phyloP scores from a whole-genome alignment of 2,329 filamentous ascomycete genomes.

The Microcera coccophila region DNA sequence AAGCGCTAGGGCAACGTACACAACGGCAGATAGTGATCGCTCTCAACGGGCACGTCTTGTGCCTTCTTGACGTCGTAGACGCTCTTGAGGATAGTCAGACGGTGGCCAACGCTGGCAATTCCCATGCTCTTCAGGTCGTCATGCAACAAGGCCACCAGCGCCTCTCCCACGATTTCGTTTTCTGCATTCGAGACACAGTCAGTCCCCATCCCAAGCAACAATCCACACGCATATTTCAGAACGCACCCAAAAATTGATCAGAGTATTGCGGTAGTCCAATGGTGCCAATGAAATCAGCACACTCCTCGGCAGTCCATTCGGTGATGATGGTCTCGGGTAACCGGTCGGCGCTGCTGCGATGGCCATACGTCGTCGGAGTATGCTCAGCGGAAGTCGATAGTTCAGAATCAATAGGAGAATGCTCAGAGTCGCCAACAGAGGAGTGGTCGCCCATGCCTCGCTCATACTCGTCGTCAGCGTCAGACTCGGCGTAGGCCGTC shows the following conservation, averaged over 20 bases:
- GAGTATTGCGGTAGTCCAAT: slow-evolving; percentile 81
- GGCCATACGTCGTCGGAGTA: slow-evolving; percentile 74
- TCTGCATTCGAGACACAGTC: slow-evolving; percentile 50
- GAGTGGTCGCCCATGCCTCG: slow-evolving; percentile 65
- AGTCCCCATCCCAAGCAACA: slow-evolving; percentile 6
- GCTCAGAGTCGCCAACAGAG: slow-evolving; percentile 65
- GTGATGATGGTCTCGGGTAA: slow-evolving; percentile 72
- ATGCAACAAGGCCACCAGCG: slow-evolving; percentile 80
- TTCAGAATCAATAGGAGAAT: slow-evolving; percentile 68
- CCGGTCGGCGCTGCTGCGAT: slow-evolving; percentile 60
- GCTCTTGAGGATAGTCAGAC: slow-evolving; percentile 89
- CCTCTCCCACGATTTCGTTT: slow-evolving; percentile 91
- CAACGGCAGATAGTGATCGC: slow-evolving; percentile 87
- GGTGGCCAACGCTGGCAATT: slow-evolving; percentile 86
- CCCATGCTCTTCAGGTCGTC: slow-evolving; percentile 95
- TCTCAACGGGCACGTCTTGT: slow-evolving; percentile 85
- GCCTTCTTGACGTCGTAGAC: slow-evolving; percentile 96
- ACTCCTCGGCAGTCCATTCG: slow-evolving; percentile 81
- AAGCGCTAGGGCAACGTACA: slow-evolving; percentile 52
- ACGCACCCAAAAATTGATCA: slow-evolving; percentile 75
- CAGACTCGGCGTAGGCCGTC: slow-evolving; percentile 72
- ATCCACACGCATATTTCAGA: background rate
- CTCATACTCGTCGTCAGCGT: slow-evolving; percentile 82
- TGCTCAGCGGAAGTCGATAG: slow-evolving; percentile 66
- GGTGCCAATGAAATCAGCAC: slow-evolving; percentile 79